These are phyloP conservation scores for Acacia crassicarpa DNA, from an alignment of 306 rosid species.

Conservation along the genomic window DNA sequence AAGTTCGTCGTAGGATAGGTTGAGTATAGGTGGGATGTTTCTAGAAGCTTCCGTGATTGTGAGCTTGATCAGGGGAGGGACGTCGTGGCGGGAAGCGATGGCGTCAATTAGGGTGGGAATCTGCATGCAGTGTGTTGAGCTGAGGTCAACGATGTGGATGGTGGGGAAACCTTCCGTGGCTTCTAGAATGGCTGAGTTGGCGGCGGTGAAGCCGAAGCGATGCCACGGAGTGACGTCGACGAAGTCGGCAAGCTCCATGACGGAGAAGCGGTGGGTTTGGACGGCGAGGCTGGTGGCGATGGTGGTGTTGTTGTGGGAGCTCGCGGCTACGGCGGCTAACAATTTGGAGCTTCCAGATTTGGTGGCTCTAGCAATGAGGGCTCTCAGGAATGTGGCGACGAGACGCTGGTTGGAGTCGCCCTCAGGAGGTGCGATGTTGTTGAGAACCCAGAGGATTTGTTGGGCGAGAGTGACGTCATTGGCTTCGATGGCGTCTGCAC, in stretches of 20 bases:
- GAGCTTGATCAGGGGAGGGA: conserved; percentile 68
- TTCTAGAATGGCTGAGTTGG: conserved; percentile 74
- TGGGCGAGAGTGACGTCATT: conserved; percentile 86
- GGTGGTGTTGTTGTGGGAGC: conserved; percentile 18
- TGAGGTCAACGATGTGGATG: conserved; percentile 76
- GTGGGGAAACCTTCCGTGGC: conserved; percentile 72
- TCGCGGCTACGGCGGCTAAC: conserved; percentile 41
- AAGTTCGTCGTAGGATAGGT: conserved; percentile 71
- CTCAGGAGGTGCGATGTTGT: conserved; percentile 80
- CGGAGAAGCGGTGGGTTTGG: conserved; percentile 63
- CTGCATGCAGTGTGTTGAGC: conserved; percentile 93
- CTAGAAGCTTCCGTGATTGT: conserved; percentile 47
- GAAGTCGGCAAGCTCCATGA: conserved; percentile 75
- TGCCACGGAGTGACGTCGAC: conserved; percentile 90
- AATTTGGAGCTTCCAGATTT: conserved; percentile 57
- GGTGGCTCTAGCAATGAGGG: conserved; percentile 71
- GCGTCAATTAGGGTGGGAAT: conserved; percentile 90
- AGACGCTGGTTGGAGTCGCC: conserved; percentile 88
- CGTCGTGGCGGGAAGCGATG: conserved; percentile 64
- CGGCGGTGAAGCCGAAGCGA: conserved; percentile 84
- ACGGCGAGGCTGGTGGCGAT: conserved; percentile 11
- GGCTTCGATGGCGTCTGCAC: conserved; percentile 82
- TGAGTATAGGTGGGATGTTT: conserved; percentile 69
- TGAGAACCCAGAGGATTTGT: conserved; percentile 91
- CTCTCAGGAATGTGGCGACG: conserved; percentile 68